Base-by-base conservation (phyloP, 2,329 filamentous ascomycete genomes). In the Eutypella sp. region DNA sequence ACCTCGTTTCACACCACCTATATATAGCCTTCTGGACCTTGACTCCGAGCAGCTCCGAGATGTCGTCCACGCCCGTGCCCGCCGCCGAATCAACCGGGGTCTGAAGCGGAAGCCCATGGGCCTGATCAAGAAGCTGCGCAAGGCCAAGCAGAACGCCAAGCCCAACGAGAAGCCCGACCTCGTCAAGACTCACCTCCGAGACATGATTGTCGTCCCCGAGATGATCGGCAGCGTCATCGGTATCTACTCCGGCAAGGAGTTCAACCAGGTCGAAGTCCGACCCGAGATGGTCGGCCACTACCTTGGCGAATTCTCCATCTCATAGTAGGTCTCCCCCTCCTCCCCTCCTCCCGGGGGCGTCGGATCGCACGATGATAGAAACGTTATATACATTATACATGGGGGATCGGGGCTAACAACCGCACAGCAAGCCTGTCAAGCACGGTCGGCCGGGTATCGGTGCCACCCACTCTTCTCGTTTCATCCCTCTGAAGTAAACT, bases 261-360 rank as follows among this genome's bases (percentile, higher is more conserved):
- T 99, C 88, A 99, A 99, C 87, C 92, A 96, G 84, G 91, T 99
- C 66, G 93, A 99, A 78, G 93, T 99, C 81, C 96, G 96, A 86
- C 93, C 93, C 66, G 93, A 99, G 84, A 99, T 99, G 93, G 93
- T 99, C 75, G 93, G 93, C 73, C 92, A 97, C 82, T 96, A 96
- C 83, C 82, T 99, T 61, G 93, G 82, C 69, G 93, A 99, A 79
- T 99, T 99, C 84, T 96, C 91, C 62, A 99, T 99, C 81, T 93
- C 92, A 80, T 99, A 99, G 89, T 95, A 87, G 66, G 89, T 89
- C 58, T 43, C 15, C 18, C 16, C 25, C 25, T 4, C 3, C 23
- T 58, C 43, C 15, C 18, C 16, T 25, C 25, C 5, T 5, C 23
- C 19, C 4, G 18, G 15, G 6, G 10, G 25, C 31, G 5, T n/a